Evolutionary conservation across 306 rosid species (phyloP), one percentile per base, ranked within the genome.

Genomic region (Phaseolus lunatus): DNA sequence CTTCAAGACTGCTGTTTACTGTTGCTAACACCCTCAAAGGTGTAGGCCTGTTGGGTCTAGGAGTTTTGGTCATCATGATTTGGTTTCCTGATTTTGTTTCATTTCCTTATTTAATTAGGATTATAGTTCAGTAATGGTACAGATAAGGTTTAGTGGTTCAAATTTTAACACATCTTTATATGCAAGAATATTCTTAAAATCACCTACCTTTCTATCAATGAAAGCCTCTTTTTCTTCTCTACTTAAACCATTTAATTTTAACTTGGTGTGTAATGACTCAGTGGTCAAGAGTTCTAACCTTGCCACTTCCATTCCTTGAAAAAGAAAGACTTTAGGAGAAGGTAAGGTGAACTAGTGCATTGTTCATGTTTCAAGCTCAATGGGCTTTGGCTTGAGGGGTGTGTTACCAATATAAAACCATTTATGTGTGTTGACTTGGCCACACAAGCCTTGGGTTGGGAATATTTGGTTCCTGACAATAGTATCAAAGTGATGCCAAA

Each of bases 1-100:
- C 35, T 79, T 71, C 45, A 63, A 59, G 72, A 35, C 44, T 79
- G 24, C 22, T 27, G 53, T 26, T 67, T 71, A 22, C 20, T 26
- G 37, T 73, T 58, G 26, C 39, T 56, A 67, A 72, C 61, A 31
- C 47, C 53, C 20, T n/a, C 3, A 45, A 58, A 3, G 57, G 48
- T 74, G 26, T 67, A 57, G 72, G 39, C 75, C 66, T 56, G 14
- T 9, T 63, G 6, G 24, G 48, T 70, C 9, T 63, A 58, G 53
- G 79, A n/a, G 48, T 77, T 63, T 43, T 50, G 50, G 33, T 47
- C 72, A 15, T 61, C n/a, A 5, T 83, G 29, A 23, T 41, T 27
- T n/a, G 26, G 4, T 64, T 35, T 64, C 10, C 27, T 35, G 70
- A 35, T 64, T 35, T 16, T 3, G 23, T 35, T 62, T n/a, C 1